These are phyloP conservation scores for Podaxis carcinomalis DNA, from an alignment of 768 basidiomycete genomes.

Conservation along the genomic window DNA sequence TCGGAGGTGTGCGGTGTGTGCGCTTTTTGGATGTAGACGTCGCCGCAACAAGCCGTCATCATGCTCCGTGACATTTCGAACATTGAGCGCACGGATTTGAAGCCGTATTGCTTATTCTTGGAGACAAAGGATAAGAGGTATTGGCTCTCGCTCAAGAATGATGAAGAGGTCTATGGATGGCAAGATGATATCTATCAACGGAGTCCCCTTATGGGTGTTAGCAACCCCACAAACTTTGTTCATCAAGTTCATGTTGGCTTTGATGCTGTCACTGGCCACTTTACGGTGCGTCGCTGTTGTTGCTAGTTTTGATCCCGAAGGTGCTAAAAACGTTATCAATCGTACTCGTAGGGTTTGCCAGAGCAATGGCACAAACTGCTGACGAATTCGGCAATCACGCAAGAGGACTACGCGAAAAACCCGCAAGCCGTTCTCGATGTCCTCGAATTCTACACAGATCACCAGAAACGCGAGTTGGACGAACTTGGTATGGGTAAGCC, in stretches of 20 bases:
- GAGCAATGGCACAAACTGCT: conserved; percentile 98
- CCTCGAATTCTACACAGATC: conserved; percentile 97
- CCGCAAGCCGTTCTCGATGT: conserved; percentile 97
- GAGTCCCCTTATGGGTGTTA: conserved; percentile 89
- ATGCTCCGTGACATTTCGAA: conserved; percentile 73
- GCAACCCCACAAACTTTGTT: conserved; percentile 95
- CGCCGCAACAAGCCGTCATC: conserved; percentile 58
- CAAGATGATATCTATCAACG: conserved; percentile 94
- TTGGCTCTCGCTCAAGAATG: conserved; percentile 80
- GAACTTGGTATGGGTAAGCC: conserved; percentile 32
- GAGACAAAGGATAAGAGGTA: conserved; percentile 83
- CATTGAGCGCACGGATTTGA: conserved; percentile 89
- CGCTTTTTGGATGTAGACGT: conserved; percentile 31
- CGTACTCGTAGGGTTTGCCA: conserved; percentile 70
- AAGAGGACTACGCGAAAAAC: conserved; percentile 95
- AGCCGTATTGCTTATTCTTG: conserved; percentile 89
- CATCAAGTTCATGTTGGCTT: conserved; percentile 99
- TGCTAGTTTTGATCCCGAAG: neutral
- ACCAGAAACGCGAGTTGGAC: conserved; percentile 92
- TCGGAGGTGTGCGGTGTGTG: conserved; percentile 1
- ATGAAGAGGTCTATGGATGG: conserved; percentile 98
- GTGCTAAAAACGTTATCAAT: neutral
- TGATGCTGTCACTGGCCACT: conserved; percentile 89
- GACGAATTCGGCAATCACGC: conserved; percentile 95
- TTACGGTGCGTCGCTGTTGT: conserved; percentile 62